Evolutionary conservation across 306 rosid species (phyloP).

Genomic region (Fragaria nilgerrensis): DNA sequence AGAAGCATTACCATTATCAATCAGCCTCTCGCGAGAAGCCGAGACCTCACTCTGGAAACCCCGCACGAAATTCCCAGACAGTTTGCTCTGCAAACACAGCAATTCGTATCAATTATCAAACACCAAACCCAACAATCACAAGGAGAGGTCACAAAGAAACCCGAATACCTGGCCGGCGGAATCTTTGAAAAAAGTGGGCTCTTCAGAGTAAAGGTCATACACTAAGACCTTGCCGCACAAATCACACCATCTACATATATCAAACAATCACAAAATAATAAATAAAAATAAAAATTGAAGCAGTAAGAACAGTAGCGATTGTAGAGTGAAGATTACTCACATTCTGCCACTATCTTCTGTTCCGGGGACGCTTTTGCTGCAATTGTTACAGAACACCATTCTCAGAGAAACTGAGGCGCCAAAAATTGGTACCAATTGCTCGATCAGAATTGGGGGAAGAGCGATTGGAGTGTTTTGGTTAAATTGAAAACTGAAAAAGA

Average conservation of each 20-base stretch:
- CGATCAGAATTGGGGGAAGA: background rate
- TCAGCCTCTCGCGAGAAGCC: conserved; percentile 28
- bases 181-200: conserved; percentile 24
- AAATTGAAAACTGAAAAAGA: background rate
- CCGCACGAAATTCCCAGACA: conserved; percentile 23
- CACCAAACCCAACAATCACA: background rate
- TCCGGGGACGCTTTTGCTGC: background rate
- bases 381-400: conserved; percentile 3
- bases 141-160: background rate
- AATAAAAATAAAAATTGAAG: background rate
- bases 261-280: background rate
- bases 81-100: conserved; percentile 20
- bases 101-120: background rate
- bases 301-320: no score
- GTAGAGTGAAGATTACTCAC: background rate
- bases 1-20: conserved; percentile 20
- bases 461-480: background rate
- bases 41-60: conserved; percentile 24
- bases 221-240: conserved; percentile 32
- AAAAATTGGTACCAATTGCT: background rate
- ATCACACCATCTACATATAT: conserved; percentile 18
- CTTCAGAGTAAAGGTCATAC: conserved; percentile 17
- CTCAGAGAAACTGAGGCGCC: background rate
- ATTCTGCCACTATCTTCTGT: background rate
- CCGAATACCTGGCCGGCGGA: conserved; percentile 19